A percentile compares a stretch with the other conserved stretches of the same genome.
These are phyloP conservation scores for Canavalia ensiformis DNA, from an alignment of 306 rosid genomes.

Conservation along the genomic window DNA sequence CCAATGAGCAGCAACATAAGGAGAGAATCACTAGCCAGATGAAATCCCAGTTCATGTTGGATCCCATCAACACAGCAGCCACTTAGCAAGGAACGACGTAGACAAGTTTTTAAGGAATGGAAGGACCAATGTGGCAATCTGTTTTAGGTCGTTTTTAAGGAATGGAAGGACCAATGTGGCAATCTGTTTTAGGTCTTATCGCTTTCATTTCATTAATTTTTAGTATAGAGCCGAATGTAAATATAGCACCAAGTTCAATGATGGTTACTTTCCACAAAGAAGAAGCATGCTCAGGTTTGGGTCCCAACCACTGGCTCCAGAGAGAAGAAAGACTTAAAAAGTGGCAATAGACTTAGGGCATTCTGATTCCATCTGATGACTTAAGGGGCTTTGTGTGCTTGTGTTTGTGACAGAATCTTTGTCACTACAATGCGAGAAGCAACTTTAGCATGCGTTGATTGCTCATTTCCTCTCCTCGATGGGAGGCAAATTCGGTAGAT, in stretches of 20 bases:
- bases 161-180: neutral
- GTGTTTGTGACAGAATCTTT: conserved; percentile 50
- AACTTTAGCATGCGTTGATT: conserved; percentile 55
- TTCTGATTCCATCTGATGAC: conserved; percentile 29
- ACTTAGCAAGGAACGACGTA: conserved; percentile 15
- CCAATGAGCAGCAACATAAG: conserved; percentile 54
- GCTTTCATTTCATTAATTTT: neutral
- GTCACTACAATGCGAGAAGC: conserved; percentile 47
- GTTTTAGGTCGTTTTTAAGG: neutral
- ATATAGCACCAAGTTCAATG: conserved; percentile 44
- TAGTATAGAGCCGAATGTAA: neutral
- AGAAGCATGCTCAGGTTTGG: conserved; percentile 63
- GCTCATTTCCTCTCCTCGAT: conserved; percentile 42
- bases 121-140: neutral
- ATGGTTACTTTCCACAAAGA: conserved; percentile 56
- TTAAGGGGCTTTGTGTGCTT: conserved; percentile 1
- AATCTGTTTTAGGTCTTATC: conserved; percentile 25
- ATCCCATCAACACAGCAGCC: conserved; percentile 32
- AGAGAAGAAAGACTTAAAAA: conserved; percentile 50
- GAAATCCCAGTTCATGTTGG: conserved; percentile 54
- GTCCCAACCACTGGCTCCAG: conserved; percentile 52
- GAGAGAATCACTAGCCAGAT: conserved; percentile 51
- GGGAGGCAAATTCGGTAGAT: conserved; percentile 37
- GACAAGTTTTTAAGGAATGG: conserved; percentile 7
- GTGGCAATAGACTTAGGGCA: conserved; percentile 47